Conservation (phyloP, 306 rosid species). For the barrel medic (Medicago truncatula) region DNA sequence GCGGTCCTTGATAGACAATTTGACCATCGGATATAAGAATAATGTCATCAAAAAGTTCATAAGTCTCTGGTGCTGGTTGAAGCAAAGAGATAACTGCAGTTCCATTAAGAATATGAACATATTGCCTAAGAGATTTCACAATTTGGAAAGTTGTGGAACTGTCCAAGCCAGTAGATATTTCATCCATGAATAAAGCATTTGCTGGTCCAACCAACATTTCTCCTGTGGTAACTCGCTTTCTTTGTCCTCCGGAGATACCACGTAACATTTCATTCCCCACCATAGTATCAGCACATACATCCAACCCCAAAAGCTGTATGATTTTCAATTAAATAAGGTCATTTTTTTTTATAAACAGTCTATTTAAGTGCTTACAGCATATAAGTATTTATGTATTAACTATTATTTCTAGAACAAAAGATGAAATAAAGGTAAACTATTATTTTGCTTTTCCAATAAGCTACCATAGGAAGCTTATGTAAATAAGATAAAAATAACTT, state of each 20-base stretch:
- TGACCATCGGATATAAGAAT: conserved; percentile 62
- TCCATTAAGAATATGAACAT: conserved; percentile 53
- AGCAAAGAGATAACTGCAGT: conserved; percentile 61
- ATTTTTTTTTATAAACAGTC: no score
- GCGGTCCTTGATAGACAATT: conserved; percentile 66
- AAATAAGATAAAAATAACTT: no score
- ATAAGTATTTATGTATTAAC: no score
- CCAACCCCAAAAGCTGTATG: conserved; percentile 73
- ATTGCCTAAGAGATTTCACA: conserved; percentile 53
- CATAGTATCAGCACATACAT: conserved; percentile 68
- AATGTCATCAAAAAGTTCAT: conserved; percentile 62
- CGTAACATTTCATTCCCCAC: conserved; percentile 56
- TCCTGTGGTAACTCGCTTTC: conserved; percentile 73
- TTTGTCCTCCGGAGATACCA: conserved; percentile 89
- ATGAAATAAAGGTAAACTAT: no score
- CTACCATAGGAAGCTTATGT: no score
- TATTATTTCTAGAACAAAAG: no score
- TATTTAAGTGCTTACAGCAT: no score
- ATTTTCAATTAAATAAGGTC: neutral
- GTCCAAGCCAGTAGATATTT: conserved; percentile 44
- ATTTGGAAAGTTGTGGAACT: conserved; percentile 71
- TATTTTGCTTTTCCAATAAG: no score
- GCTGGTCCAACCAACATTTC: conserved; percentile 52
- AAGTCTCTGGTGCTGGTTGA: conserved; percentile 69
- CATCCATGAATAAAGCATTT: neutral